phyloP scores from a whole-genome alignment of 73 alveolate species.

The Breviolum minutum region DNA sequence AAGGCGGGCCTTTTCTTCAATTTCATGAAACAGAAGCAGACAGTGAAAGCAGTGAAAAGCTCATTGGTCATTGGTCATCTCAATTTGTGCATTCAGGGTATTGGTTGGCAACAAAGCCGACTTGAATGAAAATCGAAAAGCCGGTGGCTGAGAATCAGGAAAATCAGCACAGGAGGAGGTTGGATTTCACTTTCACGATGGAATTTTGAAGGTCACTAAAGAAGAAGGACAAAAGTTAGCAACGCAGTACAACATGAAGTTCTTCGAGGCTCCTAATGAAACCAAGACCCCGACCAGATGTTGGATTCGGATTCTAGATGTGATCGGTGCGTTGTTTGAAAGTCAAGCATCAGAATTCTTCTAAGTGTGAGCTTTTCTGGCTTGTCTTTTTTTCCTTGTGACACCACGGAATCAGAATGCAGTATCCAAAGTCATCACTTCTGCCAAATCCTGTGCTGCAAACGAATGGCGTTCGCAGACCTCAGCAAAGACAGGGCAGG shows the following conservation, averaged over 20 bases:
- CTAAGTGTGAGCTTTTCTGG: no score
- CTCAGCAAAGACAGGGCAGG: constrained; percentile 94
- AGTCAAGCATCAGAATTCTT: no score
- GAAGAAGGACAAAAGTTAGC: constrained; percentile 93
- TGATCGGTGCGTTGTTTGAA: no score
- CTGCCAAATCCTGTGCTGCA: not conserved
- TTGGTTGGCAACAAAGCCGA: constrained; percentile 93
- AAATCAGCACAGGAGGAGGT: not conserved
- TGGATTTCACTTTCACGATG: not conserved
- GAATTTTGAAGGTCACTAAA: constrained; percentile 5
- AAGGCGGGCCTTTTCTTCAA: not conserved
- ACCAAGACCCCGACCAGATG: not conserved
- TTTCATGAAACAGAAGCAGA: not conserved
- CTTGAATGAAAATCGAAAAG: constrained; percentile 84
- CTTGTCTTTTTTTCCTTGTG: no score
- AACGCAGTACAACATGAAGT: constrained; percentile 92
- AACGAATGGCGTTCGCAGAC: constrained; percentile 31
- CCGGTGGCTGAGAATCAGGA: not conserved
- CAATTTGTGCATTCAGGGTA: constrained; percentile 25
- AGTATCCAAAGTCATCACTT: no score
- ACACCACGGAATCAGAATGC: no score
- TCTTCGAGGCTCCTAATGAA: constrained; percentile 56
- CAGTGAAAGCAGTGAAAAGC: not conserved
- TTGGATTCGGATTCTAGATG: no score
- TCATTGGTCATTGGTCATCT: not conserved